A percentile compares a stretch with the other conserved stretches of the same genome.
phyloP scores from a whole-genome alignment of 352 stramenopile genomes.

The Sclerospora graminicola region DNA sequence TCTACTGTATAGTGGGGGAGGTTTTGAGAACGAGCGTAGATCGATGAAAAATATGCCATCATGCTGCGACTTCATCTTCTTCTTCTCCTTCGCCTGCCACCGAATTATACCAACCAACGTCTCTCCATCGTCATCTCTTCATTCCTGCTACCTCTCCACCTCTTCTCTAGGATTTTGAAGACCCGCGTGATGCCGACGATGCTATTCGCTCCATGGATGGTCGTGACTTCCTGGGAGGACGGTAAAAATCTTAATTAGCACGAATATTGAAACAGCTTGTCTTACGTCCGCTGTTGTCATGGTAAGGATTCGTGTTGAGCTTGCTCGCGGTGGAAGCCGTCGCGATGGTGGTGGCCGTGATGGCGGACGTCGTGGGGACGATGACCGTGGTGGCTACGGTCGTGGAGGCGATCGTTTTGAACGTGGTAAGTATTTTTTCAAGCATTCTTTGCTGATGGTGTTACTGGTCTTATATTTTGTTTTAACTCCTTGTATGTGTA shows the following conservation, averaged over 20 bases:
- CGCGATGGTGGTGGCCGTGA: constrained; percentile 33
- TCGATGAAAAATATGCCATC: constrained; percentile 19
- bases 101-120: constrained; percentile 32
- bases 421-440: constrained; percentile 50
- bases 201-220: constrained; percentile 82
- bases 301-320: constrained; percentile 65
- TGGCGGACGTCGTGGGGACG: constrained; percentile 21
- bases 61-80: constrained; percentile 20
- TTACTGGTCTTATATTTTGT: too few relatives aligned
- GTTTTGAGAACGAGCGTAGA: constrained; percentile 9
- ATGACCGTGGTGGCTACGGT: constrained; percentile 21
- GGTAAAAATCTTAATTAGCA: constrained; percentile 26
- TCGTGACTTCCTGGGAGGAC: constrained; percentile 76
- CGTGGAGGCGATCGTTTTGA: constrained; percentile 45
- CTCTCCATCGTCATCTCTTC: constrained; percentile 41
- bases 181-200: constrained; percentile 80
- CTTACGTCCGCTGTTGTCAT: constrained; percentile 1
- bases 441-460: too few relatives aligned
- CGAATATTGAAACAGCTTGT: background rate
- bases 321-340: constrained; percentile 66
- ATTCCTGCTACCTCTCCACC: constrained; percentile 35
- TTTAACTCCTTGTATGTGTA: constrained; percentile 5
- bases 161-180: constrained; percentile 82
- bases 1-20: constrained; percentile 10
- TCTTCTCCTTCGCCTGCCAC: constrained; percentile 14